Percentiles rank a stretch among this genome's conserved stretches.
These are phyloP conservation scores for Aspergillus fumigatus DNA, from an alignment of 2,329 filamentous ascomycete species.

Conservation along the genomic window DNA sequence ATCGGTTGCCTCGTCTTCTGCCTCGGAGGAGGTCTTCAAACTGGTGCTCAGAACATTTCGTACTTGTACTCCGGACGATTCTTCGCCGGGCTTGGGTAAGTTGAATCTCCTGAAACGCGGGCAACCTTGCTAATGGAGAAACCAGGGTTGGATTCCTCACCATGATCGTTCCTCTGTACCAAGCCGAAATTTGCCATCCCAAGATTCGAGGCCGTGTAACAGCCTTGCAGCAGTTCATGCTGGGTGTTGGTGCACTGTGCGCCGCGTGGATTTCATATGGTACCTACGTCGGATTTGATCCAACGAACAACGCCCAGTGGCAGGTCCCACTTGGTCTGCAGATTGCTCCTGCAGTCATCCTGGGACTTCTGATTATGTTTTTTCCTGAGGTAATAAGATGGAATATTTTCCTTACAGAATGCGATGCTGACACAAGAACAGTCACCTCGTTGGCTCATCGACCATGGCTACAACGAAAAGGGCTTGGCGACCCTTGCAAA, in stretches of 20 bases:
- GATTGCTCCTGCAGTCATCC: conserved; percentile 60
- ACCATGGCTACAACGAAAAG: conserved; percentile 60
- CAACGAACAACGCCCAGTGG: conserved; percentile 52
- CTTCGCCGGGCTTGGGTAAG: conserved; percentile 54
- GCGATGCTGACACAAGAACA: conserved; percentile 10
- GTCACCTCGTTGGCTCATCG: conserved; percentile 69
- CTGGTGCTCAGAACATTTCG: conserved; percentile 55
- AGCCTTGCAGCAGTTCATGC: conserved; percentile 75
- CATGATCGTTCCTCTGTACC: conserved; percentile 68
- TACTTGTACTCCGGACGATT: conserved; percentile 68
- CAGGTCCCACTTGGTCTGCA: conserved; percentile 66
- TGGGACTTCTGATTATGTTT: conserved; percentile 61
- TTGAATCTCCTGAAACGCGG: background rate
- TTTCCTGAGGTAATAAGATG: conserved; percentile 58
- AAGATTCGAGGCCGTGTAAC: conserved; percentile 72
- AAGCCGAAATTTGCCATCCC: conserved; percentile 74
- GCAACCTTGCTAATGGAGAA: conserved; percentile 32
- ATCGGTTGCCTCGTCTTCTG: conserved; percentile 67
- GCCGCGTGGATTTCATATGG: conserved; percentile 73
- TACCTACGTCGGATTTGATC: conserved; percentile 48
- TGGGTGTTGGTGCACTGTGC: conserved; percentile 68
- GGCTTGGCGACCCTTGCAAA: conserved; percentile 63
- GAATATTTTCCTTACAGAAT: background rate
- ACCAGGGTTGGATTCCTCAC: conserved; percentile 55
- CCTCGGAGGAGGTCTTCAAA: conserved; percentile 69